These are phyloP conservation scores for Sugiyamaella xylanicola DNA, from an alignment of 1,139 yeast genomes.

Conservation along the genomic window DNA sequence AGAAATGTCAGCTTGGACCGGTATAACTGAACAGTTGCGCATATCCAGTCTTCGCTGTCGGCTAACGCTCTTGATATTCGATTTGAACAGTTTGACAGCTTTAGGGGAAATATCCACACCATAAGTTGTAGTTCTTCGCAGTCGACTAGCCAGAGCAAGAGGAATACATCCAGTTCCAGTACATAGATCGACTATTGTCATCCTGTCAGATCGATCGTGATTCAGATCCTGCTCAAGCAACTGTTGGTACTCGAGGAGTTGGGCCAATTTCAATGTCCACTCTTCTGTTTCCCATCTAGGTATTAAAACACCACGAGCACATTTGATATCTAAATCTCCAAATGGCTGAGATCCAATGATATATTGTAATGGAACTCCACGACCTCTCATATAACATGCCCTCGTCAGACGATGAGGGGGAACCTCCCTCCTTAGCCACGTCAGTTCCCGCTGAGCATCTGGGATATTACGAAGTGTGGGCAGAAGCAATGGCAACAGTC, in stretches of 20 bases:
- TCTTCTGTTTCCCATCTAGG: slow-evolving; percentile 98
- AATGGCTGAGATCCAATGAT: slow-evolving; percentile 86
- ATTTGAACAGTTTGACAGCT: slow-evolving; percentile 56
- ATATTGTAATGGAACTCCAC: slow-evolving; percentile 74
- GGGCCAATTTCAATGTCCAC: slow-evolving; percentile 61
- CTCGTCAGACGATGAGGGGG: slow-evolving; percentile 17
- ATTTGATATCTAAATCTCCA: slow-evolving; percentile 62
- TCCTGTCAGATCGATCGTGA: slow-evolving; percentile 7
- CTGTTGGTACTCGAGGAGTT: slow-evolving; percentile 31
- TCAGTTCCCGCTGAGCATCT: slow-evolving; percentile 49
- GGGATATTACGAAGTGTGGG: slow-evolving; percentile 31
- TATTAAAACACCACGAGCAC: slow-evolving; percentile 69
- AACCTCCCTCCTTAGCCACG: slow-evolving; percentile 51
- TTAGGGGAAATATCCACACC: slow-evolving; percentile 63
- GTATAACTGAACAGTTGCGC: slow-evolving; percentile 9
- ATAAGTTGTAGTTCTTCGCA: slow-evolving; percentile 35
- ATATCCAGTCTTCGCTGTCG: neutral
- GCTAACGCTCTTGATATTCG: slow-evolving; percentile 45
- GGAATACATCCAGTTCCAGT: slow-evolving; percentile 93
- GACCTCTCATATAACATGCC: slow-evolving; percentile 39
- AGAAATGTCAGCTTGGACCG: slow-evolving; percentile 21
- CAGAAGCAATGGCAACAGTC: slow-evolving; percentile 31
- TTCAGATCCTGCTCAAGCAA: slow-evolving; percentile 9
- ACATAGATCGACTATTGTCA: slow-evolving; percentile 66
- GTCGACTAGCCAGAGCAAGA: slow-evolving; percentile 45